A percentile compares a stretch with the other conserved stretches of the same genome.
These are phyloP conservation scores for Paxillus involutus DNA, from an alignment of 768 basidiomycete species.

Conservation along the genomic window DNA sequence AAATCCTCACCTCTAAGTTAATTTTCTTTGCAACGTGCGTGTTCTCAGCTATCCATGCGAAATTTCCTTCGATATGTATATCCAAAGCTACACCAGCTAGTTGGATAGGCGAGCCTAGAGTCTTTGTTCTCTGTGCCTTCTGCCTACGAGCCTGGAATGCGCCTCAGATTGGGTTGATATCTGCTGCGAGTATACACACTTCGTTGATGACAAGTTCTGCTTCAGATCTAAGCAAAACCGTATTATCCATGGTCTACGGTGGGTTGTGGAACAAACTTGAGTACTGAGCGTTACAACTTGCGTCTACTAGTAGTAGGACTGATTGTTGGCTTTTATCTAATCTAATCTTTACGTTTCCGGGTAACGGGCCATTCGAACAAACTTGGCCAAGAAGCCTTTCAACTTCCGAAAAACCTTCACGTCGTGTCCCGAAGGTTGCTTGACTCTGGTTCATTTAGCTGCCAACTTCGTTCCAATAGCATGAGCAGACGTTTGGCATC, in stretches of 20 bases:
- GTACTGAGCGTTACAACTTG: too few relatives aligned
- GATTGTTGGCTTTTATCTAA: conserved; percentile 9
- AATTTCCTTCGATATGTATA: conserved; percentile 59
- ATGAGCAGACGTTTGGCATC: conserved; percentile 69
- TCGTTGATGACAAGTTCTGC: conserved; percentile 33
- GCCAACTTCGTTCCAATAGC: not conserved
- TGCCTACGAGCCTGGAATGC: conserved; percentile 58
- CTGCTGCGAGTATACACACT: conserved; percentile 8
- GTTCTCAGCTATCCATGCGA: conserved; percentile 89
- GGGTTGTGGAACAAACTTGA: not conserved
- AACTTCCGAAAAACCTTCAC: too few relatives aligned
- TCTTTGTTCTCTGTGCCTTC: conserved; percentile 71
- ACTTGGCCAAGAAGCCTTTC: too few relatives aligned
- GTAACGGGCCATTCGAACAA: too few relatives aligned
- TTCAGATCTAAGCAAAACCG: conserved; percentile 29
- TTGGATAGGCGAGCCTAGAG: conserved; percentile 76
- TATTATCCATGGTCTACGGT: conserved; percentile 22
- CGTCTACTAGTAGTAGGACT: too few relatives aligned
- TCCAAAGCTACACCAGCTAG: conserved; percentile 74
- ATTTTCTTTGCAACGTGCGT: conserved; percentile 71
- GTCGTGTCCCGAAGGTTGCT: too few relatives aligned
- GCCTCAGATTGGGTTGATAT: not conserved
- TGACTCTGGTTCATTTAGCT: too few relatives aligned
- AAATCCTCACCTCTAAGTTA: conserved; percentile 64
- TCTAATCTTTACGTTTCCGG: conserved; percentile 15